Evolutionary conservation across 257 asterid genomes (phyloP).

Genomic region (Henckelia pumila): DNA sequence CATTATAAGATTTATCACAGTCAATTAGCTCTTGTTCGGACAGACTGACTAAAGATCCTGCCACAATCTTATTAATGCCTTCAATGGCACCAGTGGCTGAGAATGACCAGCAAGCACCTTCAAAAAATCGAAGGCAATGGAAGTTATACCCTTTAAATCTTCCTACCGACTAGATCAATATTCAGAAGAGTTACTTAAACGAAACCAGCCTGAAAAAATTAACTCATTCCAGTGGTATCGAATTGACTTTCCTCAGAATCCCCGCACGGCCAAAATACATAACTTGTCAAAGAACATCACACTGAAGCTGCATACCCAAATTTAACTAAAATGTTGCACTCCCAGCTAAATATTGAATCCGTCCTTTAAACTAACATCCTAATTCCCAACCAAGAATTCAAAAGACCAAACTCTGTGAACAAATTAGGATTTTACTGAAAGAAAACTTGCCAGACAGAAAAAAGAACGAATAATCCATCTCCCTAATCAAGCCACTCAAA

Average conservation of each 20-base stretch:
- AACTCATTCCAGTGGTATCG: neutral
- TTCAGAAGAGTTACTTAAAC: neutral
- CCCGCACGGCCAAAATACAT: neutral
- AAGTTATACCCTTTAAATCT: slow-evolving; percentile 4
- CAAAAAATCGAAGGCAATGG: slow-evolving; percentile 16
- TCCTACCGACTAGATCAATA: neutral
- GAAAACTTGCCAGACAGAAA: neutral
- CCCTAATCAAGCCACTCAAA: neutral
- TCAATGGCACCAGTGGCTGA: slow-evolving; percentile 96
- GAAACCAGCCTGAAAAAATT: neutral
- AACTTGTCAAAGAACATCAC: neutral
- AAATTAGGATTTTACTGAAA: neutral
- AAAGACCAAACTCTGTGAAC: neutral
- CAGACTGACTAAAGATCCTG: slow-evolving; percentile 80
- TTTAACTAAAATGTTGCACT: neutral
- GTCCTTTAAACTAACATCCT: neutral
- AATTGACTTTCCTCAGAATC: neutral
- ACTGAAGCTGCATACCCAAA: neutral
- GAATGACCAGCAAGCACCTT: slow-evolving; percentile 98
- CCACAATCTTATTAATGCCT: slow-evolving; percentile 77
- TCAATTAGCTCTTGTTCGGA: slow-evolving; percentile 95
- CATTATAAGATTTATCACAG: slow-evolving; percentile 74
- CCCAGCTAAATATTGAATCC: neutral
- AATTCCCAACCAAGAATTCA: neutral
- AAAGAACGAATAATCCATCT: neutral